Base-by-base conservation (phyloP, 208 protist species). In the Acanthamoeba pearcei region DNA sequence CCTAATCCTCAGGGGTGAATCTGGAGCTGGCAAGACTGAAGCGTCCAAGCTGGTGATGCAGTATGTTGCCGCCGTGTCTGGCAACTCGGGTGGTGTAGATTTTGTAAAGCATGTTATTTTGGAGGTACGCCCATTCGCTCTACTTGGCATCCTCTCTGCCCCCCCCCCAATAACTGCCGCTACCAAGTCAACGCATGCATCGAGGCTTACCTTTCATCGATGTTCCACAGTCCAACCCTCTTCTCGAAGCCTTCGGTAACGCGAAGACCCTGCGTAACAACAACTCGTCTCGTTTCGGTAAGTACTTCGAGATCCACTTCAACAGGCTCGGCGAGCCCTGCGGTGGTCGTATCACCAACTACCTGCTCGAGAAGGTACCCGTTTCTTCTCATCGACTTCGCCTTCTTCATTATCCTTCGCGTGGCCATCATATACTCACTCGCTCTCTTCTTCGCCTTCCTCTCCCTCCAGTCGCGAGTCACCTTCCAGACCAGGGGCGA, bases 1-100 rank as follows among this genome's bases (percentile, higher is more conserved):
- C 32, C 13, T 12, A 38, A 27, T 42, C 19, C 19, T 97, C 29
- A 95, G 92, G 6, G 99, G 99, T 49, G 99, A 99, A 96, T 99
- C 98, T 19, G 99, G 99, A 42, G 99, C 99, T 12, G 99, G 99
- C 64, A 99, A 99, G 97, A 99, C 99, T 42, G 99, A 99, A 95
- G 98, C 98, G 4, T 98, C 98, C 27, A 99, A 99, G 96, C 96
- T 98, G 74, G 98, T 99, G 72, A 98, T 99, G 98, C 97, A 98
- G 83, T 99, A 99, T 96, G 57, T 92, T 57, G 86, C 86, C n/a
- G 86, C 85, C 17, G 85, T 91, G 17, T 74, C 60, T 53, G 85
- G 85, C 60, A 91, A 91, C 22, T 74, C 60, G 9, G 32, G 27
- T 38, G 85, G 85, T 91, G 85, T 91, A 72, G 85, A 91, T 72